Conservation (phyloP, 306 rosid species). For the Gillenia trifoliata region DNA sequence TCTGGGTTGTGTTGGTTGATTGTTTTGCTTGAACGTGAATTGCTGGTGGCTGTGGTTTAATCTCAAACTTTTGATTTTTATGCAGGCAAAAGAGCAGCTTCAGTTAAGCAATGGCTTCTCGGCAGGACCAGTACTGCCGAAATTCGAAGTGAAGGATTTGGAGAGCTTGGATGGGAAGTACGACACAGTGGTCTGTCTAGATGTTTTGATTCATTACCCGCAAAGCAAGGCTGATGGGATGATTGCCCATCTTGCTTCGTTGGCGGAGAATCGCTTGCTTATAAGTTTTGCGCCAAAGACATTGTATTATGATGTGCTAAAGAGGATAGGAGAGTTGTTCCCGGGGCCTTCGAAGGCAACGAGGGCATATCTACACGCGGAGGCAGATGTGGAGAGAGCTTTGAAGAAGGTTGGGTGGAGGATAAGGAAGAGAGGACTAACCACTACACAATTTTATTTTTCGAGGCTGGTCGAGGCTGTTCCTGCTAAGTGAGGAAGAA, state of each 20-base stretch:
- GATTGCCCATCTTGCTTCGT: constrained; percentile 83
- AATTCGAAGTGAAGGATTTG: constrained; percentile 73
- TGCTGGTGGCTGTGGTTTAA: background rate
- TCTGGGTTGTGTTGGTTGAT: background rate
- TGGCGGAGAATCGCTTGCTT: constrained; percentile 73
- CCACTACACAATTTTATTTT: constrained; percentile 84
- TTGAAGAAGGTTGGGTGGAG: constrained; percentile 80
- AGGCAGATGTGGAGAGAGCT: constrained; percentile 84
- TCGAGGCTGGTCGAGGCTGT: constrained; percentile 89
- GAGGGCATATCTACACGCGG: constrained; percentile 86
- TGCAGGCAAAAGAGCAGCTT: constrained; percentile 71
- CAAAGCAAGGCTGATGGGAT: constrained; percentile 87
- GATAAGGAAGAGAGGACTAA: constrained; percentile 70
- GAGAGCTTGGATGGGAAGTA: constrained; percentile 87
- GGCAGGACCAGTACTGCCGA: constrained; percentile 40
- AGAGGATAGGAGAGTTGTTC: constrained; percentile 93
- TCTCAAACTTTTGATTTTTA: background rate
- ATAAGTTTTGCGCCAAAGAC: constrained; percentile 95
- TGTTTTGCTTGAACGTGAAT: background rate
- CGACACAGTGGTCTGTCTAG: constrained; percentile 72
- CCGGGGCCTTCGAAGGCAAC: constrained; percentile 98
- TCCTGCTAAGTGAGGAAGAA: constrained; percentile 43
- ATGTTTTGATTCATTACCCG: constrained; percentile 89
- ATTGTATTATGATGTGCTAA: constrained; percentile 63
- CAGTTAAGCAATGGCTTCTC: constrained; percentile 25